phyloP scores from a whole-genome alignment of 2,329 filamentous ascomycete genomes.

The Diaporthe citriasiana region DNA sequence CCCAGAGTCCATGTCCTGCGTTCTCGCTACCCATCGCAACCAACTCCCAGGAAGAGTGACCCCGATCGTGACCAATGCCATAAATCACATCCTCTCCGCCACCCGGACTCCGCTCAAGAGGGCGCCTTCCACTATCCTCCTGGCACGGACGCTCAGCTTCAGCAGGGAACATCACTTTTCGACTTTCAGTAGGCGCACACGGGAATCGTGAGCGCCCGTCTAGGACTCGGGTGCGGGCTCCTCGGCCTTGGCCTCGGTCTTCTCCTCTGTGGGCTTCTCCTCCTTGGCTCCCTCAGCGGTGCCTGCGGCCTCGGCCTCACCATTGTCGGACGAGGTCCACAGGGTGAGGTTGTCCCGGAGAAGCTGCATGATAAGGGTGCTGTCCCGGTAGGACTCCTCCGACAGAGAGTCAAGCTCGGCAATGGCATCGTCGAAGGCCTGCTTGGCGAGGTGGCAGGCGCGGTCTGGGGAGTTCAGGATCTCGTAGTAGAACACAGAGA shows the following conservation, averaged over 20 bases:
- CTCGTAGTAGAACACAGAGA: conserved; percentile 99
- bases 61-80: conserved; percentile 50
- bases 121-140: conserved; percentile 42
- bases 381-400: conserved; percentile 98
- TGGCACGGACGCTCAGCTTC: conserved; percentile 37
- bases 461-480: conserved; percentile 98
- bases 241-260: conserved; percentile 61
- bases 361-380: conserved; percentile 99
- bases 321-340: conserved; percentile 95
- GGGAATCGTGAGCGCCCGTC: conserved; percentile 48
- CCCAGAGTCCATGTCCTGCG: conserved; percentile 55
- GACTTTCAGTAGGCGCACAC: conserved; percentile 39
- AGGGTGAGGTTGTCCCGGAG: conserved; percentile 98
- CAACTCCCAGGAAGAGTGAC: conserved; percentile 55
- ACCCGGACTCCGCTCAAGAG: conserved; percentile 30
- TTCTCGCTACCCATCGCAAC: conserved; percentile 55
- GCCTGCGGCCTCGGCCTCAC: conserved; percentile 78
- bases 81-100: conserved; percentile 45
- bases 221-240: conserved; percentile 67
- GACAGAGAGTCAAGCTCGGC: conserved; percentile 98
- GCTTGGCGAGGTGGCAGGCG: conserved; percentile 98
- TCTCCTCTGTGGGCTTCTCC: conserved; percentile 71
- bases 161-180: conserved; percentile 40
- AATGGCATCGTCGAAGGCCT: conserved; percentile 98
- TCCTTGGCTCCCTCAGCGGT: conserved; percentile 69